Evolutionary conservation across 768 basidiomycete species (phyloP).

Genomic region (Boletus speciosus): DNA sequence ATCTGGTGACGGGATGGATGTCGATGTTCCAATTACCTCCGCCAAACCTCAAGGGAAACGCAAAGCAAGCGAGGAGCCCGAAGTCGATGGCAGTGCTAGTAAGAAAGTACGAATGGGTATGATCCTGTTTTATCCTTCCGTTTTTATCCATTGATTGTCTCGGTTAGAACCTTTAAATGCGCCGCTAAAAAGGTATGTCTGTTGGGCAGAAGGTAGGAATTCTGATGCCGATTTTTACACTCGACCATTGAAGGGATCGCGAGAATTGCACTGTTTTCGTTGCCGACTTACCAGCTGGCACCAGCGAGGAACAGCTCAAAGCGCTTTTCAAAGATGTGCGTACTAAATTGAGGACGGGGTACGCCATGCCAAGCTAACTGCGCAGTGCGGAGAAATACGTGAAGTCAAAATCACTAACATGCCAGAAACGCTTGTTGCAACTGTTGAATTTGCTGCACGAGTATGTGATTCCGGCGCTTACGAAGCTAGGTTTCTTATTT

Average conservation of each 20-base stretch:
- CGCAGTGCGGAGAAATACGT: constrained; percentile 81
- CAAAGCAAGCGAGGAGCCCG: constrained; percentile 51
- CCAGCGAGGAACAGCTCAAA: constrained; percentile 63
- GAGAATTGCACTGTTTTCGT: constrained; percentile 94
- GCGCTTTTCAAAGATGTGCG: constrained; percentile 83
- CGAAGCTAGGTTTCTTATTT: background rate
- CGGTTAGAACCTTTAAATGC: constrained; percentile 42
- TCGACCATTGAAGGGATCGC: constrained; percentile 65
- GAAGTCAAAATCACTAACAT: constrained; percentile 77
- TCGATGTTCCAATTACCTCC: constrained; percentile 33
- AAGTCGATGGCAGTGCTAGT: constrained; percentile 39
- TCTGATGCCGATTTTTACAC: background rate
- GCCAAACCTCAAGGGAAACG: constrained; percentile 54
- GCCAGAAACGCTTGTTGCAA: constrained; percentile 62
- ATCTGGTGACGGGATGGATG: constrained; percentile 37
- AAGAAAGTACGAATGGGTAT: constrained; percentile 66
- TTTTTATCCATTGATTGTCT: background rate
- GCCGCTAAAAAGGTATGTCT: constrained; percentile 56
- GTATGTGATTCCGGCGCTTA: constrained; percentile 19
- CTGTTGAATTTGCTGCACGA: constrained; percentile 80
- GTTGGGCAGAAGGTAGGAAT: background rate
- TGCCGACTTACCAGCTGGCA: constrained; percentile 55
- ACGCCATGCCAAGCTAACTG: constrained; percentile 10
- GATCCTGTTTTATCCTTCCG: constrained; percentile 16
- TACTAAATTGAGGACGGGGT: constrained; percentile 1